A percentile compares a stretch with the other conserved stretches of the same genome.
These are phyloP conservation scores for Phytophthora cactorum DNA, from an alignment of 352 stramenopile genomes.

Conservation along the genomic window DNA sequence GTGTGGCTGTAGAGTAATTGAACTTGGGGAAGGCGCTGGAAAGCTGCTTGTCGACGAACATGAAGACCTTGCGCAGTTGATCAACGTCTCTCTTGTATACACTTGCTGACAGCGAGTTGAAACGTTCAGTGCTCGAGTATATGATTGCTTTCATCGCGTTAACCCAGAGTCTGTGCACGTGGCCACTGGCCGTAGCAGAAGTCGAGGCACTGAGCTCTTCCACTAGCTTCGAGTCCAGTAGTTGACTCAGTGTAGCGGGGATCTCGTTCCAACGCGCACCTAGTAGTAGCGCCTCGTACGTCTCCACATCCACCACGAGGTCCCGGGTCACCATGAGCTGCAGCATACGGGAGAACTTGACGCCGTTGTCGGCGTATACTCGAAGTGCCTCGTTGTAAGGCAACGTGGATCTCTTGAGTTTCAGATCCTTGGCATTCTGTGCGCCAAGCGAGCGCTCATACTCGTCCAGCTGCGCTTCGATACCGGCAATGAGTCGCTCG, in stretches of 20 bases:
- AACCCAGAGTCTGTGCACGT: conserved; percentile 57
- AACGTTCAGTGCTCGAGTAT: conserved; percentile 67
- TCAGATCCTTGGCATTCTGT: conserved; percentile 8
- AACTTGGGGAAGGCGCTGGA: conserved; percentile 61
- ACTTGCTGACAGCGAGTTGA: conserved; percentile 49
- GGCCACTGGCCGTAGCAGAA: conserved; percentile 35
- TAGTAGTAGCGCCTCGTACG: conserved; percentile 65
- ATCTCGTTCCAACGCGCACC: conserved; percentile 75
- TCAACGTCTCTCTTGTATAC: conserved; percentile 48
- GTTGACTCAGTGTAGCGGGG: conserved; percentile 61
- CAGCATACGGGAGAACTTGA: conserved; percentile 64
- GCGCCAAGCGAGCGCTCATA: conserved; percentile 43
- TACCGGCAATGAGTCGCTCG: conserved; percentile 40
- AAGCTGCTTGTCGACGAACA: conserved; percentile 68
- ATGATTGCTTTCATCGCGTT: conserved; percentile 66
- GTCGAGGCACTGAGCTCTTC: conserved; percentile 31
- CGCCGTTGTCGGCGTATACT: conserved; percentile 59
- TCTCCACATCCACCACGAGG: conserved; percentile 59
- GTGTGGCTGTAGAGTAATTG: conserved; percentile 38
- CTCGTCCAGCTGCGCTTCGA: conserved; percentile 51
- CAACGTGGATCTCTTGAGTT: conserved; percentile 26
- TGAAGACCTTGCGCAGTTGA: conserved; percentile 62
- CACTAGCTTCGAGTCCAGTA: conserved; percentile 58
- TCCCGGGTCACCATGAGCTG: conserved; percentile 61
- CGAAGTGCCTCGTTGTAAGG: conserved; percentile 74